These are phyloP conservation scores for Lachnellula willkommii DNA, from an alignment of 2,329 filamentous ascomycete genomes.

Conservation along the genomic window DNA sequence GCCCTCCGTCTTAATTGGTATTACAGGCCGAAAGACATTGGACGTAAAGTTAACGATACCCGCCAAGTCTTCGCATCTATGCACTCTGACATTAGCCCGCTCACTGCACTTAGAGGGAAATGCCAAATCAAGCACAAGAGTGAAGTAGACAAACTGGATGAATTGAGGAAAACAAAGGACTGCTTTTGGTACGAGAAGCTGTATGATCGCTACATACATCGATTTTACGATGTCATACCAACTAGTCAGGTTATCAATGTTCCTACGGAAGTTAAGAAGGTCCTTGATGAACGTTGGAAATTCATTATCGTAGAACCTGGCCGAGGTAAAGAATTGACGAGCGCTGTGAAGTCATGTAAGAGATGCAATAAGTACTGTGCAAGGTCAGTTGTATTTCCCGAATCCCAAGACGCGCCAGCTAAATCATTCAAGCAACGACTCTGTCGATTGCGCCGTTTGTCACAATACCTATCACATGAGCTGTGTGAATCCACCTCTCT, in stretches of 20 bases:
- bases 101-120: constrained; percentile 88
- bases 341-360: constrained; percentile 93
- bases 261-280: constrained; percentile 88
- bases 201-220: constrained; percentile 96
- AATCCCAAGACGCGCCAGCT: not conserved
- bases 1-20: constrained; percentile 95
- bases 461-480: constrained; percentile 97
- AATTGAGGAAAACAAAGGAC: constrained; percentile 78
- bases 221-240: constrained; percentile 94
- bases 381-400: constrained; percentile 54
- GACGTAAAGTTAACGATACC: constrained; percentile 84
- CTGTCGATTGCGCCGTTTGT: constrained; percentile 94
- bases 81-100: constrained; percentile 93
- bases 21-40: constrained; percentile 93
- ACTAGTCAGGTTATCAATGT: constrained; percentile 93
- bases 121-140: constrained; percentile 84
- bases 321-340: constrained; percentile 90
- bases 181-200: constrained; percentile 96
- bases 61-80: constrained; percentile 92
- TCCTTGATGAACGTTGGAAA: constrained; percentile 93
- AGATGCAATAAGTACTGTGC: constrained; percentile 87
- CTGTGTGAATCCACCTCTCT: constrained; percentile 83
- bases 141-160: constrained; percentile 76
- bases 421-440: constrained; percentile 65
- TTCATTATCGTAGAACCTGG: constrained; percentile 92